Conservation (phyloP, 2,329 filamentous ascomycete genomes). For the Microdochium nivale region DNA sequence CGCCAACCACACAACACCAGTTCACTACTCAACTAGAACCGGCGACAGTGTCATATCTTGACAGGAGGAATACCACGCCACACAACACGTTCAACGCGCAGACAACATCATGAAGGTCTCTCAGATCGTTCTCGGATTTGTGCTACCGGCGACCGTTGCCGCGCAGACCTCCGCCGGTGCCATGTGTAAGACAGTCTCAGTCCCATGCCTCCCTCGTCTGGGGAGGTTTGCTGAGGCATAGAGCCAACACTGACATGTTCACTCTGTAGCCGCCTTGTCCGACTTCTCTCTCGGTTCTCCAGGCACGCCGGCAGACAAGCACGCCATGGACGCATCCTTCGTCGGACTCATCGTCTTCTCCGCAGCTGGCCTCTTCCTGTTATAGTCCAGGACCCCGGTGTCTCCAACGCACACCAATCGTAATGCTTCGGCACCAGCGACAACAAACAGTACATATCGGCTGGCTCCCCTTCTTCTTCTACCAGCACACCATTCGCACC, state of each 20-base stretch:
- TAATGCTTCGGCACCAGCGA: not conserved
- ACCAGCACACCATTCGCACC: not conserved
- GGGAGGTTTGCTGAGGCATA: not conserved
- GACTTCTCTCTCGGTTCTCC: not conserved
- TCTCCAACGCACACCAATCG: not conserved
- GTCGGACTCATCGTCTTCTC: constrained; percentile 22
- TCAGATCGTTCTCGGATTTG: not conserved
- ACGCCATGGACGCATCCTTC: constrained; percentile 17
- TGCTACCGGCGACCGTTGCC: not conserved
- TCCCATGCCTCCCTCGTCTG: not conserved
- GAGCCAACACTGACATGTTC: not conserved
- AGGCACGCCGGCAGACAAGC: constrained; percentile 13
- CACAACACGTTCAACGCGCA: too few relatives aligned
- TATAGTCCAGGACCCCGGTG: constrained; percentile 7
- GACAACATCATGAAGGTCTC: not conserved
- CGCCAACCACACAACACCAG: not conserved
- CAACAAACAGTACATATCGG: not conserved
- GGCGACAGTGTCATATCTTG: too few relatives aligned
- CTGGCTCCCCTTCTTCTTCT: not conserved
- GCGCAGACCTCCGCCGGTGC: not conserved
- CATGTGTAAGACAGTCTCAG: not conserved
- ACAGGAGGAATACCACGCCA: too few relatives aligned
- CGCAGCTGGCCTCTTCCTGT: constrained; percentile 16
- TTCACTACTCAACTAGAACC: too few relatives aligned
- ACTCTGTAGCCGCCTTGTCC: not conserved